Evolutionary conservation across 1,139 yeast genomes (phyloP), one percentile per base, ranked within the genome.

Genomic region (Blastobotrys elegans): DNA sequence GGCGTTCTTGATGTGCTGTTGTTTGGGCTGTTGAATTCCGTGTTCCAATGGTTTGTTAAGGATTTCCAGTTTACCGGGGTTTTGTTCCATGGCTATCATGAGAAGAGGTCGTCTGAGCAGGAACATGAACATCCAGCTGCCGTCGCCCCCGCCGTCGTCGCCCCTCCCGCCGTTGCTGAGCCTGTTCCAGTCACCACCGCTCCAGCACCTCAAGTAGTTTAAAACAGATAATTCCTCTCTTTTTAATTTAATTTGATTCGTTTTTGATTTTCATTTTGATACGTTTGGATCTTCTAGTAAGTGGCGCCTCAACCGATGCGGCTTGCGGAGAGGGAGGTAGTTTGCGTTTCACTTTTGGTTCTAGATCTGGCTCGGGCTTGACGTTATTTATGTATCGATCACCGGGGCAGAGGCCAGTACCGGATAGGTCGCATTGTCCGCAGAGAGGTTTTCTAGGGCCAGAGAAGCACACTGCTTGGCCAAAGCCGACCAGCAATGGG

Each of bases 401-500:
- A 5, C 50, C 52, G 0, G 52, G 50, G 38, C 95, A 84, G 2
- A 81, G 59, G 1, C 73, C 75, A 3, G 71, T 66, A 30, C 60
- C 60, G 0, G 80, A 78, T 47, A 86, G 64, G 1, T 77, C 62
- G 57, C 97, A 90, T n/a, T 82, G 58, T 57, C 82, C 90, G 64
- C 97, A 90, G 53, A 83, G 75, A 6, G 50, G 45, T 38, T 79
- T 69, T 2, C 81, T 80, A n/a, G 40, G 40, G 17, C 31, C n/a
- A 0, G 96, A 87, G 2, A 81, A 76, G 62, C 97, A 90, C 1
- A 90, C 75, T 1, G 82, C 82, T 64, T 90, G 98, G 8, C 97
- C 97, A 71, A 89, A 90, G 4, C 97, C 97, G 3, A 90, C 97
- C 13, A 90, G 65, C 18, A 84, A 65, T 0, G 96, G 96, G 60